Conservation (phyloP, 1,139 yeast species). For the Diutina scorzettiae region DNA sequence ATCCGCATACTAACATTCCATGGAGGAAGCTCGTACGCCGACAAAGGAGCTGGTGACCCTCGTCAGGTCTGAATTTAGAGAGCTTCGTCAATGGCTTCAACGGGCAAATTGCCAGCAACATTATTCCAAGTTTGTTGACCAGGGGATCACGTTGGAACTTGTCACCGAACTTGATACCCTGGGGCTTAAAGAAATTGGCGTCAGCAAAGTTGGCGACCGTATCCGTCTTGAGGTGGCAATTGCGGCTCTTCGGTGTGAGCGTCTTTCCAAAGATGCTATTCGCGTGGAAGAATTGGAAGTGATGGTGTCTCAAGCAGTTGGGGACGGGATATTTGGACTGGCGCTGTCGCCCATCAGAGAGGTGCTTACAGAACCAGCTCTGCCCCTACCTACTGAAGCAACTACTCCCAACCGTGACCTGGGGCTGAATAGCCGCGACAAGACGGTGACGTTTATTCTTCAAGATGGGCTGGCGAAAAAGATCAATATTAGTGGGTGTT, state of each 20-base stretch:
- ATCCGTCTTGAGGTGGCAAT: slow-evolving; percentile 50
- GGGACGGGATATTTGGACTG: background rate
- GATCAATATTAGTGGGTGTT: slow-evolving; percentile 70
- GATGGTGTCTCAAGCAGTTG: slow-evolving; percentile 13
- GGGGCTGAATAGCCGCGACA: background rate
- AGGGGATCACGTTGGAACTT: slow-evolving; percentile 50
- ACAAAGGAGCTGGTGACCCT: slow-evolving; percentile 6
- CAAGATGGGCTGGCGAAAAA: slow-evolving; percentile 67
- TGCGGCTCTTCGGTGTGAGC: slow-evolving; percentile 26
- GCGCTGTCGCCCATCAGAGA: background rate
- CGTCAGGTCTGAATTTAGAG: slow-evolving; percentile 2
- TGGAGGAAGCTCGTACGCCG: slow-evolving; percentile 3
- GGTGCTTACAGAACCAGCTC: background rate
- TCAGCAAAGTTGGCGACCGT: slow-evolving; percentile 74
- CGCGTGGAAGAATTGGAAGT: slow-evolving; percentile 20
- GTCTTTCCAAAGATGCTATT: slow-evolving; percentile 19
- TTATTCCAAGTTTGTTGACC: slow-evolving; percentile 22
- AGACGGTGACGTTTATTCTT: slow-evolving; percentile 49
- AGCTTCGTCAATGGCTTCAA: slow-evolving; percentile 11
- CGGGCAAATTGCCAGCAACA: slow-evolving; percentile 27
- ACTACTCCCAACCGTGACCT: slow-evolving; percentile 7
- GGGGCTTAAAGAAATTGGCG: slow-evolving; percentile 65
- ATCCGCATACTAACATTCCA: too few relatives aligned
- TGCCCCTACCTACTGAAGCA: background rate
- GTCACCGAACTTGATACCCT: slow-evolving; percentile 52